phyloP scores from a whole-genome alignment of 2,329 filamentous ascomycete genomes.

The Aspergillus versicolor region DNA sequence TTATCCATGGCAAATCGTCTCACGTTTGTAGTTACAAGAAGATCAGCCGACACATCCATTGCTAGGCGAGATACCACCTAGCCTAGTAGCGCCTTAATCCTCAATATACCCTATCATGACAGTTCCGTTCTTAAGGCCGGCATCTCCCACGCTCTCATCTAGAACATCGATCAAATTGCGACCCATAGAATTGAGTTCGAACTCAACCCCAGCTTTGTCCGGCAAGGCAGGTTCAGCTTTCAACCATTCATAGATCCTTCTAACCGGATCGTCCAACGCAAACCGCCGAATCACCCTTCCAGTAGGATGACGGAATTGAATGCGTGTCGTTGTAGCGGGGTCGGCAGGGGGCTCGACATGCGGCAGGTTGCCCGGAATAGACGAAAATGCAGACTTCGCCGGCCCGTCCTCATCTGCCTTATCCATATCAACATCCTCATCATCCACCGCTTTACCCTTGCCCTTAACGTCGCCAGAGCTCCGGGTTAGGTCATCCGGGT shows the following conservation, averaged over 20 bases:
- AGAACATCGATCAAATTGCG: slow-evolving; percentile 78
- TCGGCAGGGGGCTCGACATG: slow-evolving; percentile 76
- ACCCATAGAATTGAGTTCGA: slow-evolving; percentile 87
- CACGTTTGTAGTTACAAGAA: neutral
- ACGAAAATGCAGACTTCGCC: slow-evolving; percentile 56
- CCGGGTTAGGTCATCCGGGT: slow-evolving; percentile 87
- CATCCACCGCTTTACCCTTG: slow-evolving; percentile 51
- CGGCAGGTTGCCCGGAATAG: slow-evolving; percentile 69
- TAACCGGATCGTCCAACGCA: slow-evolving; percentile 69
- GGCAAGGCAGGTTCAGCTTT: slow-evolving; percentile 78
- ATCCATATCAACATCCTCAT: slow-evolving; percentile 36
- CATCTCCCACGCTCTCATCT: slow-evolving; percentile 72
- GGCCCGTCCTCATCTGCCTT: slow-evolving; percentile 36
- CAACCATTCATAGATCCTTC: slow-evolving; percentile 91
- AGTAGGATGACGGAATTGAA: slow-evolving; percentile 85
- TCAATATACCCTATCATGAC: slow-evolving; percentile 92
- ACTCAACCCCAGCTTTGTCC: slow-evolving; percentile 72
- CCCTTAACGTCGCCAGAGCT: slow-evolving; percentile 49
- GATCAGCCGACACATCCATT: neutral
- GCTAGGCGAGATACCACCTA: neutral
- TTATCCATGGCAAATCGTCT: neutral
- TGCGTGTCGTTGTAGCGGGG: slow-evolving; percentile 73
- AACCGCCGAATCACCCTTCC: slow-evolving; percentile 90
- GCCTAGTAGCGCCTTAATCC: slow-evolving; percentile 35
- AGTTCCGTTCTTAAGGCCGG: slow-evolving; percentile 85